A percentile compares a stretch with the other conserved stretches of the same genome.
These are phyloP conservation scores for Ganoderma resinaceum DNA, from an alignment of 1,284 basidiomycete species.

Conservation along the genomic window DNA sequence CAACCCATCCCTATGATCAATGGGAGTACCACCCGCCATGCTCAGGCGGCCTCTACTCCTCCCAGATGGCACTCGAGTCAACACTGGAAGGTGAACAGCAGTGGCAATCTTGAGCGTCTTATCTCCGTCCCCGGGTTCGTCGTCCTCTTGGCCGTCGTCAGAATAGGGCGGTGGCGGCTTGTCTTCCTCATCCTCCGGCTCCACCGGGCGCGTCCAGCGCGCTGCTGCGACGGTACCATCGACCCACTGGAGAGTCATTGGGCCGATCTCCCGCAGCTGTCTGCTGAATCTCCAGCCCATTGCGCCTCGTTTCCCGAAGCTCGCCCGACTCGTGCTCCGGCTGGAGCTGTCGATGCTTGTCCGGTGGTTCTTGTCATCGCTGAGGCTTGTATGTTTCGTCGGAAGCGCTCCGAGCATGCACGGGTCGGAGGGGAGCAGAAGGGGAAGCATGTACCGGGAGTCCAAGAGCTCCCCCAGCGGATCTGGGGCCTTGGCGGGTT, in stretches of 20 bases:
- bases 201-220: constrained; percentile 46
- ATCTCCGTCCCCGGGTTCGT: constrained; percentile 34
- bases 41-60: constrained; percentile 63
- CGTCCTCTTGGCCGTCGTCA: constrained; percentile 35
- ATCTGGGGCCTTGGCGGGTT: constrained; percentile 78
- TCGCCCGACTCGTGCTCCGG: constrained; percentile 46
- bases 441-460: constrained; percentile 90
- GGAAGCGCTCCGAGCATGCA: constrained; percentile 78
- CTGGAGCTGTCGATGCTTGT: constrained; percentile 45
- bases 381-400: constrained; percentile 47
- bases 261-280: constrained; percentile 65
- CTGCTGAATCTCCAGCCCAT: constrained; percentile 65
- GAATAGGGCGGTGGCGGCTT: constrained; percentile 36
- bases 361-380: constrained; percentile 45
- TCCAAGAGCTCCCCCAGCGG: constrained; percentile 89
- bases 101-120: constrained; percentile 37
- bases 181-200: constrained; percentile 46
- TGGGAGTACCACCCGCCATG: constrained; percentile 39
- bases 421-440: constrained; percentile 83
- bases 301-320: constrained; percentile 46
- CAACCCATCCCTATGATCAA: constrained; percentile 26
- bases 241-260: constrained; percentile 68
- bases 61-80: constrained; percentile 71
- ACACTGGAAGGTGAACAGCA: constrained; percentile 55
- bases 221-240: constrained; percentile 65